Base-by-base conservation (phyloP, 495 filamentous ascomycete genomes). In the Emericellopsis terricola region DNA sequence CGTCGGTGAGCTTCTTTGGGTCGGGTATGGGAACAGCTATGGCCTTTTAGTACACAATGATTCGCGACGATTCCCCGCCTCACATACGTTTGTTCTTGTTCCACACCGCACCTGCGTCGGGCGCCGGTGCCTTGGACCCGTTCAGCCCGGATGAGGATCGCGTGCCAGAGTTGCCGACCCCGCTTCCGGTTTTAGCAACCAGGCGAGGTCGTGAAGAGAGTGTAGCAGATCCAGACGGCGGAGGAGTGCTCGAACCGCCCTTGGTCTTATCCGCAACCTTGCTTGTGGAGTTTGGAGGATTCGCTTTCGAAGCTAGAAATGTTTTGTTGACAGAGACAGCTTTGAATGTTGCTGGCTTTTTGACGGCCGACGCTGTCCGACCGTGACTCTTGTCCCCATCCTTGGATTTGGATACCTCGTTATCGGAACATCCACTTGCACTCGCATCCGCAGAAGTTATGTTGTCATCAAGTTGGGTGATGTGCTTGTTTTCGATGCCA, bases 11-110 rank as follows among this genome's bases (percentile, higher is more conserved):
- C 39, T 93, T 82, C 56, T 94, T 96, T 14, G 78, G 73, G 27
- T 85, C 72, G 6, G 81, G 73, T 17, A 80, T 76, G 35, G 80
- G 73, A 13, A 73, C 71, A 41, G 82, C 81, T 86, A 52, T 20
- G 50, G 36, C 45, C 44, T 23, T 42, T 20, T 32, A 42, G 56
- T 43, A 56, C n/a, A 53, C 41, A 37, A 41, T 30, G 18, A 36
- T 18, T 29, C 19, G 18, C 17, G n/a, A 37, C 24, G 13, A 3
- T 31, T n/a, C n/a, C n/a, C n/a, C n/a, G n/a, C n/a, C n/a, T n/a
- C 29, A 65, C 71, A 51, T 76, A 94, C 87, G 84, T 65, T 81
- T 69, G 49, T 99, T 99, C 56, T 86, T 94, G 51, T 96, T 99
- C 89, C 89, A 99, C 15, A 99, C 89, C 58, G 76, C 57, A 63